Conservation (phyloP, 441 rosid genomes). For the Populus trichocarpa region DNA sequence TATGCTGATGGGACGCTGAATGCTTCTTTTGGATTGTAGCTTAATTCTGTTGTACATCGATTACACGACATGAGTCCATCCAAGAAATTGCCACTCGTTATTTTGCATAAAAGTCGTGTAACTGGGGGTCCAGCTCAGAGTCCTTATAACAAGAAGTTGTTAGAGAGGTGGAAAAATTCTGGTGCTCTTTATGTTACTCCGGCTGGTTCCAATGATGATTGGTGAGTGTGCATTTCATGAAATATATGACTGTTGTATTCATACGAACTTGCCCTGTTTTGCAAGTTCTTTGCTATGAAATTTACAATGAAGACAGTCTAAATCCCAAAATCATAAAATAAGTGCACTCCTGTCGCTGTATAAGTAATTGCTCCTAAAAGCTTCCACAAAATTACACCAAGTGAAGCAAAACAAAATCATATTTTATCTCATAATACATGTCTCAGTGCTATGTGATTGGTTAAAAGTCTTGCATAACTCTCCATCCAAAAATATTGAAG, state of each 20-base stretch:
- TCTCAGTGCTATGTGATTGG: background rate
- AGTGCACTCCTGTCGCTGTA: background rate
- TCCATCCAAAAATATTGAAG: background rate
- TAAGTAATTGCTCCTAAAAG: background rate
- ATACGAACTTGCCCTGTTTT: background rate
- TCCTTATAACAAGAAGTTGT: slow-evolving; percentile 55
- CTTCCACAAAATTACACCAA: background rate
- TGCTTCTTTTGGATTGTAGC: slow-evolving; percentile 34
- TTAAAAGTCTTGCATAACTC: background rate
- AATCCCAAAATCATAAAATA: background rate
- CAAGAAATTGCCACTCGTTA: slow-evolving; percentile 74
- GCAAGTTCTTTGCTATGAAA: background rate
- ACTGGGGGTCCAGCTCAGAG: slow-evolving; percentile 54
- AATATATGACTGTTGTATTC: background rate
- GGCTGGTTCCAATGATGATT: slow-evolving; percentile 90
- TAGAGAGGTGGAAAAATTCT: slow-evolving; percentile 64
- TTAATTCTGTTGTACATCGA: slow-evolving; percentile 46
- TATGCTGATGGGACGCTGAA: background rate
- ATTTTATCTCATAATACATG: background rate
- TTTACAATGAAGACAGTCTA: background rate
- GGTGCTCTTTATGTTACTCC: slow-evolving; percentile 88
- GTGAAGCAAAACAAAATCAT: background rate
- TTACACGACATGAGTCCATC: slow-evolving; percentile 57
- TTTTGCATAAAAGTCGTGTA: slow-evolving; percentile 79
- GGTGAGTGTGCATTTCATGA: slow-evolving; percentile 39